These are phyloP conservation scores for Globisporangium nunn DNA, from an alignment of 352 stramenopile genomes.

Conservation along the genomic window DNA sequence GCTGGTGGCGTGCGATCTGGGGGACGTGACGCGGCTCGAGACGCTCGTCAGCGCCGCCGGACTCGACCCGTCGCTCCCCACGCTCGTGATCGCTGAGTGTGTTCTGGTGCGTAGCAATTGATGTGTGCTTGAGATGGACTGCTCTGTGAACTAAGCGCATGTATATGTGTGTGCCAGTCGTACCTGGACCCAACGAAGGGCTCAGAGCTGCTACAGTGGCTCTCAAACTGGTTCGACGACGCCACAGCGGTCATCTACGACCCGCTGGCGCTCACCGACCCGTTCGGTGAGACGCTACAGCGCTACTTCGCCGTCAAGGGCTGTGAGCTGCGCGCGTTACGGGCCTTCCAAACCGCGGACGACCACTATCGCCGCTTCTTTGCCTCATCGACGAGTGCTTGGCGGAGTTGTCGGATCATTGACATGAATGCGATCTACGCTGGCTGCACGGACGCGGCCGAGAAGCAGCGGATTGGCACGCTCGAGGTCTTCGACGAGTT, in stretches of 20 bases:
- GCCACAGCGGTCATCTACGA: constrained; percentile 57
- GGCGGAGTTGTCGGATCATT: constrained; percentile 35
- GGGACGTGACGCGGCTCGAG: constrained; percentile 31
- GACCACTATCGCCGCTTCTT: constrained; percentile 38
- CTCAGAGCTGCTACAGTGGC: constrained; percentile 37
- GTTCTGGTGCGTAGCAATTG: constrained; percentile 35
- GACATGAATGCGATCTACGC: constrained; percentile 65
- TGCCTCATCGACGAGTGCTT: constrained; percentile 10
- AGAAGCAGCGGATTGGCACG: constrained; percentile 34
- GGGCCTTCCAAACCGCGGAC: constrained; percentile 23
- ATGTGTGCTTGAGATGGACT: not conserved
- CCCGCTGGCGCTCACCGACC: constrained; percentile 32
- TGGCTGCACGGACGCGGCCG: constrained; percentile 21
- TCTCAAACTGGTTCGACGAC: constrained; percentile 27
- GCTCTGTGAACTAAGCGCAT: not conserved
- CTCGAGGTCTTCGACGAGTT: constrained; percentile 71
- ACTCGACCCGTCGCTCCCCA: constrained; percentile 33
- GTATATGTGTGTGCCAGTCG: constrained; percentile 23
- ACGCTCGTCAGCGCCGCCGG: constrained; percentile 16
- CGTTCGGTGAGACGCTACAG: constrained; percentile 46
- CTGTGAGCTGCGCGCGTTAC: constrained; percentile 45
- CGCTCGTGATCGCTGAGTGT: constrained; percentile 61
- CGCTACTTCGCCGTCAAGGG: constrained; percentile 66
- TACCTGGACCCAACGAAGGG: constrained; percentile 51
- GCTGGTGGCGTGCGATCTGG: constrained; percentile 48